Conservation (phyloP, 2,329 filamentous ascomycete genomes). For the Chrysosphaeria jannelii region DNA sequence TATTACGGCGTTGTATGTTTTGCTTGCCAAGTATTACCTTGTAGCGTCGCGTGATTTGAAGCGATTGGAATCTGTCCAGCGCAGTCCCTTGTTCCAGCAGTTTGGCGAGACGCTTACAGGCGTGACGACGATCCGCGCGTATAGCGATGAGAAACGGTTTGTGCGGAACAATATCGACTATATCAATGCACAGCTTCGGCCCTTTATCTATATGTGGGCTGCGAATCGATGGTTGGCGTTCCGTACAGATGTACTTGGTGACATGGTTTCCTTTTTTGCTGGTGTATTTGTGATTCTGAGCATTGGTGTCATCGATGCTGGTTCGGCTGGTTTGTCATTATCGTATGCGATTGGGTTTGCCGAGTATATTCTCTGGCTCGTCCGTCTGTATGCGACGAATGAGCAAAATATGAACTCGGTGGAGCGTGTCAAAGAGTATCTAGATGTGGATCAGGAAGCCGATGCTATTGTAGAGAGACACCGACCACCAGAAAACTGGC, state of each 20-base stretch:
- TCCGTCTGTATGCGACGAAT: conserved; percentile 75
- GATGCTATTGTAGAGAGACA: conserved; percentile 45
- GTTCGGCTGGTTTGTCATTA: conserved; percentile 73
- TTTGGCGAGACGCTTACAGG: conserved; percentile 88
- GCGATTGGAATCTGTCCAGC: conserved; percentile 72
- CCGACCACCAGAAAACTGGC: conserved; percentile 57
- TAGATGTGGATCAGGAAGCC: conserved; percentile 88
- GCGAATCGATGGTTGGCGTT: conserved; percentile 92
- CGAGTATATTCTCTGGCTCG: conserved; percentile 89
- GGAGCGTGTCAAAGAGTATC: conserved; percentile 88
- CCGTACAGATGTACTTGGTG: conserved; percentile 68
- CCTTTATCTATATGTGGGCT: conserved; percentile 90
- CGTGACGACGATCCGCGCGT: conserved; percentile 89
- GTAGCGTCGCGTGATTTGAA: conserved; percentile 86
- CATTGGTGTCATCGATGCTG: conserved; percentile 59
- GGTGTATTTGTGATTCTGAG: conserved; percentile 72
- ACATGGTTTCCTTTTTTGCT: conserved; percentile 76
- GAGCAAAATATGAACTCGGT: conserved; percentile 99
- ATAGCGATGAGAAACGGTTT: conserved; percentile 79
- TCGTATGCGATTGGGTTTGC: conserved; percentile 94
- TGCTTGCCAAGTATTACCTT: conserved; percentile 69
- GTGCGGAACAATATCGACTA: conserved; percentile 67
- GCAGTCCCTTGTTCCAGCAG: conserved; percentile 88
- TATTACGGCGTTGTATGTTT: conserved; percentile 56
- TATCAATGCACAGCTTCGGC: conserved; percentile 73